Conservation (phyloP, 768 basidiomycete species). For the Tricholoma sp. region DNA sequence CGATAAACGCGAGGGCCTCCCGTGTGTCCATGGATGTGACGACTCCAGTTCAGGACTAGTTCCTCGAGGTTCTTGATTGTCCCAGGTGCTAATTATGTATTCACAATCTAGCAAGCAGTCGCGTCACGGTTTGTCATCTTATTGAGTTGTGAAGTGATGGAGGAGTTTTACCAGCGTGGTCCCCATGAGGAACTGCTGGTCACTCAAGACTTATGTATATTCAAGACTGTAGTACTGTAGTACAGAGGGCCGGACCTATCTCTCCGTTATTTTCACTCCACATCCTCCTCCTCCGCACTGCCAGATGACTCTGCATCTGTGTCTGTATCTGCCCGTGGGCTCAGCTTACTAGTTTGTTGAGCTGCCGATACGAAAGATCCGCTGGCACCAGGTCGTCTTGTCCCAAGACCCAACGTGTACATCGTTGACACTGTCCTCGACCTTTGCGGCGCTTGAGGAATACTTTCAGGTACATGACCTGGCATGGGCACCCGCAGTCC, state of each 20-base stretch:
- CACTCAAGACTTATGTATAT: no score
- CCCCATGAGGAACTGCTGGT: no score
- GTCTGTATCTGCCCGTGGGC: background rate
- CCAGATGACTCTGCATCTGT: conserved; percentile 9
- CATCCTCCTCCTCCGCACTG: conserved; percentile 16
- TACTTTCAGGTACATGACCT: conserved; percentile 21
- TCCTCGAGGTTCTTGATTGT: background rate
- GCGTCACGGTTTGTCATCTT: no score
- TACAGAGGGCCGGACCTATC: no score
- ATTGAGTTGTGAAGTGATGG: no score
- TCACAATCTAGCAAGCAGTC: no score
- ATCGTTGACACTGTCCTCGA: conserved; percentile 54
- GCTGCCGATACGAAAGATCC: conserved; percentile 9
- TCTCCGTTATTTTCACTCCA: conserved; percentile 13
- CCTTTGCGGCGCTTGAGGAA: conserved; percentile 20
- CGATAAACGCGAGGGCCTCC: conserved; percentile 3
- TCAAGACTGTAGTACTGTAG: no score
- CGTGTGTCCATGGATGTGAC: background rate
- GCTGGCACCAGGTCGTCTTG: conserved; percentile 26
- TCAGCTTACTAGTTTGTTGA: background rate
- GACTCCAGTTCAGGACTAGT: conserved; percentile 1
- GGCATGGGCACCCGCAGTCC: conserved; percentile 61
- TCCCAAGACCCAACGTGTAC: conserved; percentile 60
- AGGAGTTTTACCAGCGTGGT: no score
- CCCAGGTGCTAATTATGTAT: no score